phyloP scores from a whole-genome alignment of 805 yeast species.

The Komagataella phaffii region DNA sequence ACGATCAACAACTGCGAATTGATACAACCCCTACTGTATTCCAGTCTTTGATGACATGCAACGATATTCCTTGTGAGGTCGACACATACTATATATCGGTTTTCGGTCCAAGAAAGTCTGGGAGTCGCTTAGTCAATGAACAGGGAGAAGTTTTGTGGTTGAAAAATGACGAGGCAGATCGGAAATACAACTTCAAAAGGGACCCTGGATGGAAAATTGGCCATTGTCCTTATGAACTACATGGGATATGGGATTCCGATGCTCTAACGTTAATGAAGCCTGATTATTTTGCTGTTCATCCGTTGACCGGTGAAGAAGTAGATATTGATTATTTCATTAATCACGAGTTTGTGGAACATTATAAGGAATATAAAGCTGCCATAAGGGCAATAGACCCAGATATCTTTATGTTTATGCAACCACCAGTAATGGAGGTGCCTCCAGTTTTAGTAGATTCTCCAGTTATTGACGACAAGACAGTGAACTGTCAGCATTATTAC shows the following conservation, averaged over 20 bases:
- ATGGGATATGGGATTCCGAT: constrained; percentile 57
- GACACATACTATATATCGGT: constrained; percentile 59
- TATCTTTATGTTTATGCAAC: constrained; percentile 54
- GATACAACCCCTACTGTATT: constrained; percentile 78
- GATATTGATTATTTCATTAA: constrained; percentile 49
- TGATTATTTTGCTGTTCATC: constrained; percentile 34
- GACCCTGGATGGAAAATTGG: constrained; percentile 55
- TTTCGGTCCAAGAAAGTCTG: constrained; percentile 65
- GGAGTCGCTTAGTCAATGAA: constrained; percentile 47
- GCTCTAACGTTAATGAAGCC: constrained; percentile 28
- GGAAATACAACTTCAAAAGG: constrained; percentile 60
- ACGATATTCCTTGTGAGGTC: constrained; percentile 59
- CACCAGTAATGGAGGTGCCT: constrained; percentile 71
- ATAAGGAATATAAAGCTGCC: constrained; percentile 30
- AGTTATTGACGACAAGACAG: constrained; percentile 48
- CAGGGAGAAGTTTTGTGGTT: constrained; percentile 63
- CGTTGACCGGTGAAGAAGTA: constrained; percentile 22
- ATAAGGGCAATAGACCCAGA: constrained; percentile 32
- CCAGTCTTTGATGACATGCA: constrained; percentile 62
- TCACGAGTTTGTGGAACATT: constrained; percentile 49
- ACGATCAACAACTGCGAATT: constrained; percentile 50
- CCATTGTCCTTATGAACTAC: constrained; percentile 67
- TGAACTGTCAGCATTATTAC: constrained; percentile 82
- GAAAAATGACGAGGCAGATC: constrained; percentile 35
- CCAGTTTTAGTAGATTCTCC: constrained; percentile 44